phyloP scores from a whole-genome alignment of 805 yeast genomes.

The Jamesozyma spencerorum region DNA sequence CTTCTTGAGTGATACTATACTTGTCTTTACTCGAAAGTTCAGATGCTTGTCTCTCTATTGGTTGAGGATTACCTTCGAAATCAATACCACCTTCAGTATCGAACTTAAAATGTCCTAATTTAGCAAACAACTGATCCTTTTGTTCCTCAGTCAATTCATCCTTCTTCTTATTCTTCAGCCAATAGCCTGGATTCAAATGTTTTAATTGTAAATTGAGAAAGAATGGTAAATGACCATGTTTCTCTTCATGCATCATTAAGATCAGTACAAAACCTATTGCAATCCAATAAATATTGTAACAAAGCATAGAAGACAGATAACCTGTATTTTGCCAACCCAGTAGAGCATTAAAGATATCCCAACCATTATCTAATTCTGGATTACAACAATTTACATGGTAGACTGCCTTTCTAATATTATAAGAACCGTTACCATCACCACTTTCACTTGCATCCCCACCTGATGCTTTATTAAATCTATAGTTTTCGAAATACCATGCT shows the following conservation, averaged over 20 bases:
- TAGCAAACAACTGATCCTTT: slow-evolving; percentile 41
- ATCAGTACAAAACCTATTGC: slow-evolving; percentile 43
- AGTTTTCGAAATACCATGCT: slow-evolving; percentile 77
- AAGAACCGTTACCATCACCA: slow-evolving; percentile 94
- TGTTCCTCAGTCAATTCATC: slow-evolving; percentile 45
- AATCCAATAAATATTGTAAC: slow-evolving; percentile 87
- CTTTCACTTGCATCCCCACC: slow-evolving; percentile 95
- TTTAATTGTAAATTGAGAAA: slow-evolving; percentile 38
- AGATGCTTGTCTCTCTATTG: neutral
- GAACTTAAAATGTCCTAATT: slow-evolving; percentile 33
- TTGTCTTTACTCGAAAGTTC: slow-evolving; percentile 1
- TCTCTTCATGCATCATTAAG: slow-evolving; percentile 77
- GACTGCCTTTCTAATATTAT: slow-evolving; percentile 66
- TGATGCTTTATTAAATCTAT: slow-evolving; percentile 51
- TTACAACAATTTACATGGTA: slow-evolving; percentile 98
- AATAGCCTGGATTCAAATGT: slow-evolving; percentile 62
- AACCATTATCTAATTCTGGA: slow-evolving; percentile 84
- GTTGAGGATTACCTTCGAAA: slow-evolving; percentile 12
- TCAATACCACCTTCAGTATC: slow-evolving; percentile 29
- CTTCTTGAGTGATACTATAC: slow-evolving; percentile 25
- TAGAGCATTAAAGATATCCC: slow-evolving; percentile 93
- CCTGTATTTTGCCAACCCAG: slow-evolving; percentile 98
- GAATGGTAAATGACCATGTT: slow-evolving; percentile 71
- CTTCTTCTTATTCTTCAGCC: slow-evolving; percentile 60
- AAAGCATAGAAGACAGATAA: slow-evolving; percentile 81